Evolutionary conservation across 2,329 filamentous ascomycete genomes (phyloP).

Genomic region (Calonectria montana): DNA sequence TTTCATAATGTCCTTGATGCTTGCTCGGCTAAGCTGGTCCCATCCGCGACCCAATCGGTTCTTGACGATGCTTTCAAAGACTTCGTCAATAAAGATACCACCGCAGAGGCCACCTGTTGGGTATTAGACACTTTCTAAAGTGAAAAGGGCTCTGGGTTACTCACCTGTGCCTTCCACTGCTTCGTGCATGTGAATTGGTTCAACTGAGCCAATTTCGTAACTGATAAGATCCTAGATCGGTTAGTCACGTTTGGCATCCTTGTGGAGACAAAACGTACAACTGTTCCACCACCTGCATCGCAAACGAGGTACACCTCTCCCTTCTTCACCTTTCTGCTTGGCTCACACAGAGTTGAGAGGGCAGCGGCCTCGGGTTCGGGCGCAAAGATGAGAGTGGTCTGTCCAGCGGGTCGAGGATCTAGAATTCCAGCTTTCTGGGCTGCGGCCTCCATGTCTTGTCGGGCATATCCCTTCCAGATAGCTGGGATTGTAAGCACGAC

Average conservation of each 20-base stretch:
- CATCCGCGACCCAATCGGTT: constrained; percentile 8
- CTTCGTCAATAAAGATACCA: constrained; percentile 27
- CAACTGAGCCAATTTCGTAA: constrained; percentile 5
- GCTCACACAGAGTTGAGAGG: constrained; percentile 6
- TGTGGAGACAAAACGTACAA: neutral
- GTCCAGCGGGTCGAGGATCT: constrained; percentile 9
- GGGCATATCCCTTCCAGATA: constrained; percentile 22
- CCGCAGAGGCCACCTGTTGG: constrained; percentile 21
- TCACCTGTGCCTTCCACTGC: constrained; percentile 21
- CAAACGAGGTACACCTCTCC: constrained; percentile 25
- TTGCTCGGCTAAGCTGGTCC: constrained; percentile 2
- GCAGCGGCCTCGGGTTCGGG: constrained; percentile 20
- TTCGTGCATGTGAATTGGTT: constrained; percentile 20
- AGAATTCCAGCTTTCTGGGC: constrained; percentile 9
- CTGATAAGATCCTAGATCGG: constrained; percentile 16
- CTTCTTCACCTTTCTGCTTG: neutral
- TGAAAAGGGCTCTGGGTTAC: too few relatives aligned
- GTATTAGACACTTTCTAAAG: neutral
- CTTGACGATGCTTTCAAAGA: constrained; percentile 1
- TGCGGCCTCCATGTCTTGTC: constrained; percentile 19
- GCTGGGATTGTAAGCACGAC: constrained; percentile 25
- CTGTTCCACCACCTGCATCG: constrained; percentile 25
- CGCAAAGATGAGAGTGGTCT: constrained; percentile 10
- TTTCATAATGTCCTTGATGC: constrained; percentile 22
- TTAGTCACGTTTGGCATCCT: neutral